phyloP scores from a whole-genome alignment of 805 yeast genomes.

The Candida silvatica region DNA sequence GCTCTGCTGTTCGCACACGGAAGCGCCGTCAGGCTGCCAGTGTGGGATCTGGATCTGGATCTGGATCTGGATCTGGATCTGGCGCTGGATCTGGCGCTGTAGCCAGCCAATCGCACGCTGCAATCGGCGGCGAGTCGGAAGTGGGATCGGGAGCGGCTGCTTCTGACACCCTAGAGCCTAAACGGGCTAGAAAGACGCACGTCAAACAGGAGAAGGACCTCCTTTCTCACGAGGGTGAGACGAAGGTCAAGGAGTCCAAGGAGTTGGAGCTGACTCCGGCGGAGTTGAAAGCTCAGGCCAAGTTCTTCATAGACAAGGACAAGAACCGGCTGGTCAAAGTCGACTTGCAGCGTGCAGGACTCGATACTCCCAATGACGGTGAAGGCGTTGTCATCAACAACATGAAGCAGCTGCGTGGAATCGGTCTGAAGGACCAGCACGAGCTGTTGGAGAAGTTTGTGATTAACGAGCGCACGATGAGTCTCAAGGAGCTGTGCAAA shows the following conservation, averaged over 20 bases:
- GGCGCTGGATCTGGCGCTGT: no score
- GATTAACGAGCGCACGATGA: constrained; percentile 46
- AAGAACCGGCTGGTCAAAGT: constrained; percentile 10
- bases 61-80: constrained; percentile 5
- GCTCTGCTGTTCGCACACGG: constrained; percentile 2
- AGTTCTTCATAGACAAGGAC: constrained; percentile 11
- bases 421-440: constrained; percentile 31
- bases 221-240: constrained; percentile 1
- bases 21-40: constrained; percentile 7
- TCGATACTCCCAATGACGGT: constrained; percentile 5
- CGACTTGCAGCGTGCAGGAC: constrained; percentile 13
- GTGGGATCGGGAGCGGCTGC: no score
- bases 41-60: constrained; percentile 3
- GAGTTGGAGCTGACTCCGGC: constrained; percentile 3
- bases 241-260: constrained; percentile 2
- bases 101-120: no score
- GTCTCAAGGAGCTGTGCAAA: constrained; percentile 64
- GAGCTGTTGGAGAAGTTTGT: constrained; percentile 31
- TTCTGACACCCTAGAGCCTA: neutral
- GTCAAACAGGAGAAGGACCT: constrained; percentile 2
- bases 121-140: neutral
- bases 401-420: constrained; percentile 17
- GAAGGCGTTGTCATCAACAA: constrained; percentile 9
- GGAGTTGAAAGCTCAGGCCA: constrained; percentile 8
- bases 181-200: neutral